phyloP scores from a whole-genome alignment of 1,139 yeast genomes.

The Geotrichum fermentans region DNA sequence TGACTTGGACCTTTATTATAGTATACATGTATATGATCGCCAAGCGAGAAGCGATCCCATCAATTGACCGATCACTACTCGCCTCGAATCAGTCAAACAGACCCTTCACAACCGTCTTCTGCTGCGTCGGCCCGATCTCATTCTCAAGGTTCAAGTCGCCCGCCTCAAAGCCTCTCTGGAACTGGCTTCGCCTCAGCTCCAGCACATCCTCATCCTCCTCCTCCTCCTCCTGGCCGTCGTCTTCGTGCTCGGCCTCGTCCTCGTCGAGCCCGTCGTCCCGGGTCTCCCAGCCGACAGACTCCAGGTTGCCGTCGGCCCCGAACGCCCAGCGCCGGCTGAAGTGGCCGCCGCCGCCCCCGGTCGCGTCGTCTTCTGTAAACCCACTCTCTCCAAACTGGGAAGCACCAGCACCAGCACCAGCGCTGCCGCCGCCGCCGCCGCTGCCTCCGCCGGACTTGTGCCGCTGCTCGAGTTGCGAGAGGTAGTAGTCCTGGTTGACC shows the following conservation, averaged over 20 bases:
- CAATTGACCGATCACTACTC: not conserved
- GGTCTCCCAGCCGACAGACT: slow-evolving; percentile 6
- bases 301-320: not conserved
- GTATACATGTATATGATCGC: too few relatives aligned
- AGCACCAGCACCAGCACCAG: too few relatives aligned
- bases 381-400: too few relatives aligned
- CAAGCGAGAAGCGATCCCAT: not conserved
- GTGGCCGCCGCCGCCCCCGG: not conserved
- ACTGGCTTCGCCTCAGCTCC: not conserved
- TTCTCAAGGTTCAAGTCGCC: not conserved
- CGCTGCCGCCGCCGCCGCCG: too few relatives aligned
- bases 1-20: too few relatives aligned
- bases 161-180: slow-evolving; percentile 2
- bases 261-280: not conserved
- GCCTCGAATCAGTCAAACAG: slow-evolving; percentile 8
- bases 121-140: slow-evolving; percentile 16
- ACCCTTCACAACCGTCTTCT: slow-evolving; percentile 3
- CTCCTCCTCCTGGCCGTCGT: slow-evolving; percentile 6
- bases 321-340: not conserved
- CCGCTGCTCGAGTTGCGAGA: not conserved
- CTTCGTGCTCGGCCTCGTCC: not conserved
- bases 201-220: slow-evolving; percentile 1
- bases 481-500: not conserved
- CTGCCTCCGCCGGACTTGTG: not conserved
- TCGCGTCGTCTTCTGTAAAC: too few relatives aligned